Conservation (phyloP, 306 rosid species). For the Cucumis cinereus region DNA sequence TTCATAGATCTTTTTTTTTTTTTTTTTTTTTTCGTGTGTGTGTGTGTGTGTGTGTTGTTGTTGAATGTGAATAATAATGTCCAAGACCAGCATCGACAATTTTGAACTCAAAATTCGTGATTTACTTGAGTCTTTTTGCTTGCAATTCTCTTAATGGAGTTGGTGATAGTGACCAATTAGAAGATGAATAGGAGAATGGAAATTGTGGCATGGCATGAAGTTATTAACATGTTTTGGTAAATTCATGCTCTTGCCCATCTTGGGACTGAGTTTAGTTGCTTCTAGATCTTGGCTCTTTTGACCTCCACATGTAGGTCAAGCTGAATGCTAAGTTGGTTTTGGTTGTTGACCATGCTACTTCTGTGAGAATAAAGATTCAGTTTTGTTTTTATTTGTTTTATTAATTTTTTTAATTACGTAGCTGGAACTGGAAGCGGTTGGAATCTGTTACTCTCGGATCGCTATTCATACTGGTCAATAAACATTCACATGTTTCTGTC, state of each 20-base stretch:
- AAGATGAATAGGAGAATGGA: neutral
- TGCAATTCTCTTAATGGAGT: neutral
- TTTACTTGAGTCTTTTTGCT: neutral
- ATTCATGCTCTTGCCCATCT: neutral
- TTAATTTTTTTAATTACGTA: neutral
- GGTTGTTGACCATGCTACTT: too few relatives aligned
- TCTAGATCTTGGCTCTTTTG: neutral
- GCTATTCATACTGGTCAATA: neutral
- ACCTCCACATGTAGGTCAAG: neutral
- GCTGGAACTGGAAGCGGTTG: conserved; percentile 15
- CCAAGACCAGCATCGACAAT: neutral
- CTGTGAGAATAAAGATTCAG: neutral
- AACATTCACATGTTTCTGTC: conserved; percentile 12
- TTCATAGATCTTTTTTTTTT: neutral
- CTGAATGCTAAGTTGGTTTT: neutral
- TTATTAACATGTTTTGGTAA: neutral
- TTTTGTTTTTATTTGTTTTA: too few relatives aligned
- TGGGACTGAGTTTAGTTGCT: neutral
- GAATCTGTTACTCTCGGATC: conserved; percentile 37
- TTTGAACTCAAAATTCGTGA: neutral
- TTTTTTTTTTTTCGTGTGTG: too few relatives aligned
- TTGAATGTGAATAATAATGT: neutral
- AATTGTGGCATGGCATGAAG: neutral
- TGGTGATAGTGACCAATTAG: neutral
- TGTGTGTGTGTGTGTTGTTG: too few relatives aligned